Base-by-base conservation (phyloP, 306 rosid genomes). In the Hippophae tibetana region DNA sequence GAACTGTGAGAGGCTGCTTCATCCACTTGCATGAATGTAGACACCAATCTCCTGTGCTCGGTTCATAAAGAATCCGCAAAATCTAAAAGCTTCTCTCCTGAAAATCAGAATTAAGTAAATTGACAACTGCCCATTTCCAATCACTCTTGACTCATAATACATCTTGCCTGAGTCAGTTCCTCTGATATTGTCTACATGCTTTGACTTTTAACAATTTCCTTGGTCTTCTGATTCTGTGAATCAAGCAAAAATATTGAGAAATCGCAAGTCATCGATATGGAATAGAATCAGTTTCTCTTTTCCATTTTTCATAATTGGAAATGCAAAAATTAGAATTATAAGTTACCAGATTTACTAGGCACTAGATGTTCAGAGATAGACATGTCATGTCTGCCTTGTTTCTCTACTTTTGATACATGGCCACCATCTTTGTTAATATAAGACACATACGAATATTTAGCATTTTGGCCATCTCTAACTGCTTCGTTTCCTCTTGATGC, bases 221-320 rank as follows among this genome's bases (percentile, higher is more conserved):
- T 63, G 76, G 70, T 66, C 62, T 60, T 61, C 64, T 57, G 58
- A 53, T 69, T 78, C 93, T 84, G 87, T 31, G 70, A 69, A 64
- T 54, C 61, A 57, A 51, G 69, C 49, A 78, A 73, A 47, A 53
- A 52, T 66, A 73, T 47, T 55, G 53, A 62, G 71, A 53, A 47
- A 79, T 52, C 57, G 23, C 23, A 13, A 72, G 46, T 60, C 56
- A 52, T 10, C 38, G 42, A 59, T 42, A 50, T 45, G 23, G 56
- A 10, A 42, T 41, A 65, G 10, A 57, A 58, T 60, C 62, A 65
- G 63, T 14, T 41, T 49, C 43, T 40, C 61, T 57, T 38, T 52
- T 70, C 41, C 56, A 72, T 61, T 27, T 47, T 41, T 48, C 7
- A 18, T 48, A 52, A 13, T n/a, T 7, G 3, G n/a, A 12, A n/a